phyloP scores from a whole-genome alignment of 768 basidiomycete species.

The Lentinula edodes region DNA sequence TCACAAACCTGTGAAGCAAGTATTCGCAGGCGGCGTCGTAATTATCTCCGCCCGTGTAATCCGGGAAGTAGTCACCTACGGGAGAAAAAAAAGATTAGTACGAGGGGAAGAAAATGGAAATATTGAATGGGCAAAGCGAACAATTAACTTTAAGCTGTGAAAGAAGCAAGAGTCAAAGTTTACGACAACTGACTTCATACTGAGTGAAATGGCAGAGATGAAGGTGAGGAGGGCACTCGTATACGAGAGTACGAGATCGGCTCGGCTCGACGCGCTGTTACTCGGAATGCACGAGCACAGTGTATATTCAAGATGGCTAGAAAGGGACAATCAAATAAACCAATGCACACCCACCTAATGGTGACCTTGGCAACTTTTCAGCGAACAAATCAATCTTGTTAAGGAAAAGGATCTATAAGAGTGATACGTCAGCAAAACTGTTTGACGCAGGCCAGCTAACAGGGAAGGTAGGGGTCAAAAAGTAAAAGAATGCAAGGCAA shows the following conservation, averaged over 20 bases:
- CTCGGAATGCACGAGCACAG: too few relatives aligned
- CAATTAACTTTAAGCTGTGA: too few relatives aligned
- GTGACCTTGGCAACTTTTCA: conserved; percentile 84
- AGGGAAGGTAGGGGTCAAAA: neutral
- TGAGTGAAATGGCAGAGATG: too few relatives aligned
- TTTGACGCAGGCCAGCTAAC: too few relatives aligned
- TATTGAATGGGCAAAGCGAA: neutral
- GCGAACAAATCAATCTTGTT: conserved; percentile 97
- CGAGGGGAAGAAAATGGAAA: neutral
- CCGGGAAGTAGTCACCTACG: conserved; percentile 79
- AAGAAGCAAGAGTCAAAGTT: too few relatives aligned
- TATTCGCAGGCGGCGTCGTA: conserved; percentile 89
- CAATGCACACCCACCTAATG: conserved; percentile 66
- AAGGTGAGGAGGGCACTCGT: neutral
- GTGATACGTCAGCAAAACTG: too few relatives aligned
- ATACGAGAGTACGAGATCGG: too few relatives aligned
- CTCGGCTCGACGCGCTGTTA: too few relatives aligned
- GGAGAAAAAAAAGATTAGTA: neutral
- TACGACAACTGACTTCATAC: too few relatives aligned
- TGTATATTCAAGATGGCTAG: too few relatives aligned
- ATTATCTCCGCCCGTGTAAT: conserved; percentile 79
- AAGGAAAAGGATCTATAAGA: conserved; percentile 76
- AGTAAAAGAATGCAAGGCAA: too few relatives aligned
- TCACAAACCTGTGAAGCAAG: conserved; percentile 70
- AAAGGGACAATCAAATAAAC: too few relatives aligned